Conservation (phyloP, 192 early-diverging fungal species). For the Rhizoclosmatium globosum region DNA sequence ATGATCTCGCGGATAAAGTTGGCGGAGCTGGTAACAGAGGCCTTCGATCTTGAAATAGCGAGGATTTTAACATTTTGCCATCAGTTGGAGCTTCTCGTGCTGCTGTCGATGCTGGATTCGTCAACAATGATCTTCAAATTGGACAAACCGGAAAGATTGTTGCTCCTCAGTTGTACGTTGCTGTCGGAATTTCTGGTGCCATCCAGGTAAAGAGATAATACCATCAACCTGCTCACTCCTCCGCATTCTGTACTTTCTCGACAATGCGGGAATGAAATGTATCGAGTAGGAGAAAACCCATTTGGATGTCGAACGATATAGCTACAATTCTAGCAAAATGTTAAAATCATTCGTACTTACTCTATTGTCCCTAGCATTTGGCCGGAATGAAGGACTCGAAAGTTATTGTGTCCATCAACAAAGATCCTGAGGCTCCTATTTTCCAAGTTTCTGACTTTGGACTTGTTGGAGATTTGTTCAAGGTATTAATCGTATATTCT, state of each 20-base stretch:
- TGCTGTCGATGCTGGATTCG: slow-evolving; percentile 97
- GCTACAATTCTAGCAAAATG: too few species aligned
- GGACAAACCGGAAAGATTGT: slow-evolving; percentile 99
- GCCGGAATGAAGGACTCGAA: slow-evolving; percentile 99
- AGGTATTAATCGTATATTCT: slow-evolving; percentile 37
- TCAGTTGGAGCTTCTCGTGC: slow-evolving; percentile 96
- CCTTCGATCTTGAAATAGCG: background rate
- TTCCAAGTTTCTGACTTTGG: slow-evolving; percentile 97
- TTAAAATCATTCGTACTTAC: too few species aligned
- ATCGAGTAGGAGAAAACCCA: too few species aligned
- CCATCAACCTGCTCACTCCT: background rate
- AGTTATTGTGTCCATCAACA: slow-evolving; percentile 98
- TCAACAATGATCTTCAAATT: slow-evolving; percentile 95
- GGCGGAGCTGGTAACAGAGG: slow-evolving; percentile 79
- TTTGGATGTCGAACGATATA: too few species aligned
- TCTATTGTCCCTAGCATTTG: slow-evolving; percentile 72
- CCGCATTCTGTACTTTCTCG: background rate
- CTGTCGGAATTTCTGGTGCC: slow-evolving; percentile 95
- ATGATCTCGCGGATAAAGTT: slow-evolving; percentile 92
- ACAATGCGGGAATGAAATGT: too few species aligned
- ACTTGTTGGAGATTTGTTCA: slow-evolving; percentile 94
- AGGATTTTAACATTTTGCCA: slow-evolving; percentile 1
- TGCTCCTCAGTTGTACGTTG: slow-evolving; percentile 95
- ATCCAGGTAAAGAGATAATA: slow-evolving; percentile 63
- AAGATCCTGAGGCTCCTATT: slow-evolving; percentile 97